A percentile compares a stretch with the other conserved stretches of the same genome.
These are phyloP conservation scores for Verticillium klebahnii DNA, from an alignment of 2,329 filamentous ascomycete genomes.

Conservation along the genomic window DNA sequence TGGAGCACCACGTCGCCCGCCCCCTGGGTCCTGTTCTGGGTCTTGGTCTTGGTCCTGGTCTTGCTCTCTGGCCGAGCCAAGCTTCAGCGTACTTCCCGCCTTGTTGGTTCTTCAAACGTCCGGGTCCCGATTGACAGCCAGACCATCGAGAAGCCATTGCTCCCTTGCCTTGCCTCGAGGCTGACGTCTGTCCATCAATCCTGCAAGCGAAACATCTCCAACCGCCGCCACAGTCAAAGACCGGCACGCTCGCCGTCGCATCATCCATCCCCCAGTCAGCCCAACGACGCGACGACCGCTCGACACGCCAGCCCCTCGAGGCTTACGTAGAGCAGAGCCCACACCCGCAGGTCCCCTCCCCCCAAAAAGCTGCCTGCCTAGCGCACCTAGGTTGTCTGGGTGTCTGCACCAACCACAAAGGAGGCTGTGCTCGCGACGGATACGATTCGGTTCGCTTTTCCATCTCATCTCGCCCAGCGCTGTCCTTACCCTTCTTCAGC, in stretches of 20 bases:
- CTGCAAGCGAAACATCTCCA: neutral
- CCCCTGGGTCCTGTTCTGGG: neutral
- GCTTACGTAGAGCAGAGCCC: neutral
- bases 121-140: neutral
- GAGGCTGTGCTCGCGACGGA: neutral
- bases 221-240: neutral
- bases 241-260: neutral
- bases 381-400: neutral
- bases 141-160: neutral
- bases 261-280: neutral
- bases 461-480: neutral
- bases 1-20: neutral
- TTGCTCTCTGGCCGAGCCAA: neutral
- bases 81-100: neutral
- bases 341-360: neutral
- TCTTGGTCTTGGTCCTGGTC: neutral
- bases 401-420: neutral
- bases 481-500: neutral
- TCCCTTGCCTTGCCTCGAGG: neutral
- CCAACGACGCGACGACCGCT: neutral
- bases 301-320: neutral
- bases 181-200: neutral
- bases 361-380: neutral
- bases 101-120: neutral
- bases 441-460: neutral